These are phyloP conservation scores for Alisma plantagoaquatica DNA, from an alignment of 106 monocot species.

Conservation along the genomic window DNA sequence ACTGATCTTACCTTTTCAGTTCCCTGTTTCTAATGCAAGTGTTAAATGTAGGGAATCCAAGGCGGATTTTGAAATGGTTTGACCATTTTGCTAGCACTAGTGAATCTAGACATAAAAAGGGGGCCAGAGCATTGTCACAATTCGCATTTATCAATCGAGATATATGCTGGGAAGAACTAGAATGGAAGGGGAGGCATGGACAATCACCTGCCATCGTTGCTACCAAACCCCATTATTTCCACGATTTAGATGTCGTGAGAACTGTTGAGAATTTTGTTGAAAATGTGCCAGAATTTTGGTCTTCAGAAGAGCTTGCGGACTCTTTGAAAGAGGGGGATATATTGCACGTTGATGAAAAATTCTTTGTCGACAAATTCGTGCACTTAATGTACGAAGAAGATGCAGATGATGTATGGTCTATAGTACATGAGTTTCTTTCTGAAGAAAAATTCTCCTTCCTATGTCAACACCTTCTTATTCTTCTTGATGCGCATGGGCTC, in stretches of 20 bases:
- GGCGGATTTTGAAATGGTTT: constrained; percentile 81
- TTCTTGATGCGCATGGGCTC: constrained; percentile 52
- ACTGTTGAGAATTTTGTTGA: constrained; percentile 93
- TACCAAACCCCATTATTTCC: constrained; percentile 94
- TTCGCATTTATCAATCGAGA: constrained; percentile 91
- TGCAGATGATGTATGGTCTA: constrained; percentile 43
- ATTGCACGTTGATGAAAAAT: constrained; percentile 54
- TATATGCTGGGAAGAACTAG: constrained; percentile 94
- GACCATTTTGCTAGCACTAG: constrained; percentile 61
- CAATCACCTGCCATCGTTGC: constrained; percentile 96
- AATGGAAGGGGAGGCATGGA: constrained; percentile 93
- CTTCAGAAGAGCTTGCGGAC: constrained; percentile 77
- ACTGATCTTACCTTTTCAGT: background rate
- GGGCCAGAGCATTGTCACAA: constrained; percentile 67
- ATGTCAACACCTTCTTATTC: constrained; percentile 47
- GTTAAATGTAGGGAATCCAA: constrained; percentile 40
- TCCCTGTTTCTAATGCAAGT: background rate
- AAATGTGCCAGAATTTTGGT: constrained; percentile 89
- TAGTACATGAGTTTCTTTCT: constrained; percentile 54
- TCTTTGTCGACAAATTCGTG: constrained; percentile 67
- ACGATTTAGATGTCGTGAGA: constrained; percentile 65
- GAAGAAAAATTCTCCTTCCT: constrained; percentile 67
- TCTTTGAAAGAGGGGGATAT: constrained; percentile 86
- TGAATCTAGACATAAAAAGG: constrained; percentile 78
- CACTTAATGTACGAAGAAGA: constrained; percentile 72